Evolutionary conservation across 208 protist species (phyloP), one percentile per base, ranked within the genome.

Genomic region (Leishmania lainsoni): DNA sequence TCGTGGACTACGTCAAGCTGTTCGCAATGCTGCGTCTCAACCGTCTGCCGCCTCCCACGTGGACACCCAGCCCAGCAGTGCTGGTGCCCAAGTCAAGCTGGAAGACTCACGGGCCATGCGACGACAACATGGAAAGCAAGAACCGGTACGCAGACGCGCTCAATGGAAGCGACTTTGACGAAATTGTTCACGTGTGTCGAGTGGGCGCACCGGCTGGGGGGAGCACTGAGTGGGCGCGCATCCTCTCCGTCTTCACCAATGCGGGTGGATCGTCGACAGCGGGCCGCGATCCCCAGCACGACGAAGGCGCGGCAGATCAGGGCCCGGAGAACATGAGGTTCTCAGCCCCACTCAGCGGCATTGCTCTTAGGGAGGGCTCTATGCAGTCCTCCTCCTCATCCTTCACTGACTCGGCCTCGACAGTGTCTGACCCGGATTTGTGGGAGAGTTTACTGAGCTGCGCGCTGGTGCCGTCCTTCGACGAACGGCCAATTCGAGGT

Each of bases 1-100:
- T 96, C 5, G 85, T 95, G 35, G 86, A 92, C 49, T 93, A 92
- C 79, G 77, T 84, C 14, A 83, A 86, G 14, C 82, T 96, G 32
- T 83, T 96, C 59, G 39, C 79, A 5, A 69, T 90, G 56, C 79
- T 88, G 32, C 59, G 85, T 52, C 80, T 95, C 29, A 76, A 84
- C 54, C 77, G 76, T 12, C 77, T 86, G 78, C 82, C 82, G 4
- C 26, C 78, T 0, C 77, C 82, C 6, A 68, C 82, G 12, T 56
- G 65, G 26, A 61, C 45, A 32, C 75, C 49, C 1, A 9, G 16
- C 14, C n/a, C 6, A 32, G 56, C 6, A 39, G 12, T 14, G 29
- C 4, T 35, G 61, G 26, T 59, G 35, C 66, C 10, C 35, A 61
- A 66, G 10, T 58, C 32, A 22, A 61, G 45, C 22, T 42, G 29